phyloP scores from a whole-genome alignment of 2,329 filamentous ascomycete genomes.

The Epichloe coenophiala region DNA sequence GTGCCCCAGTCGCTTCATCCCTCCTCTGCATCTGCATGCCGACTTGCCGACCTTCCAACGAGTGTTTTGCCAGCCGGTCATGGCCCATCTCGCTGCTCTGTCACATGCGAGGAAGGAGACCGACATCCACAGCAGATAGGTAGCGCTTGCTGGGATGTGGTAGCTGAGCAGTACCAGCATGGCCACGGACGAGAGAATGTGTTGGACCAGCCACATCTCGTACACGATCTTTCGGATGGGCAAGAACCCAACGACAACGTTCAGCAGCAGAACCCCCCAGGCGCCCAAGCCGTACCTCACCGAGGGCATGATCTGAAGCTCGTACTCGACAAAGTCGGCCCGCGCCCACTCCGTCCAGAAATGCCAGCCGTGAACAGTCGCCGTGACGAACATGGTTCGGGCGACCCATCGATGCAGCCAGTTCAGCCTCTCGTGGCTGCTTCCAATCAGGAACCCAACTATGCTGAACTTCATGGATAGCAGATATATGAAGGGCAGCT shows the following conservation, averaged over 20 bases:
- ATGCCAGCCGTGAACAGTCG: constrained; percentile 55
- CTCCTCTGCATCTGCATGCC: constrained; percentile 35
- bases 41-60: constrained; percentile 26
- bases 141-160: constrained; percentile 46
- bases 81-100: constrained; percentile 35
- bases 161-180: constrained; percentile 50
- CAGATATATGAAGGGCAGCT: constrained; percentile 51
- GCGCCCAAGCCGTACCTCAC: constrained; percentile 54
- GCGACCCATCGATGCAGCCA: constrained; percentile 64
- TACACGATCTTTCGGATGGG: constrained; percentile 54
- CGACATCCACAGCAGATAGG: constrained; percentile 53
- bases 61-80: constrained; percentile 40
- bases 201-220: constrained; percentile 57
- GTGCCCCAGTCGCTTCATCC: constrained; percentile 37
- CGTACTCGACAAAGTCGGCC: constrained; percentile 42
- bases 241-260: constrained; percentile 45
- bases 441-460: constrained; percentile 47
- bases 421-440: constrained; percentile 55
- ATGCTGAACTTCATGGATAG: constrained; percentile 46
- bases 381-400: constrained; percentile 53
- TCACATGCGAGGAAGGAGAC: constrained; percentile 50
- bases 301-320: constrained; percentile 48
- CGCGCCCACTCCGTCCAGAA: constrained; percentile 52
- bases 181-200: constrained; percentile 45
- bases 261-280: constrained; percentile 54